These are phyloP conservation scores for Pythium rishiriense DNA, from an alignment of 352 stramenopile species.

Conservation along the genomic window DNA sequence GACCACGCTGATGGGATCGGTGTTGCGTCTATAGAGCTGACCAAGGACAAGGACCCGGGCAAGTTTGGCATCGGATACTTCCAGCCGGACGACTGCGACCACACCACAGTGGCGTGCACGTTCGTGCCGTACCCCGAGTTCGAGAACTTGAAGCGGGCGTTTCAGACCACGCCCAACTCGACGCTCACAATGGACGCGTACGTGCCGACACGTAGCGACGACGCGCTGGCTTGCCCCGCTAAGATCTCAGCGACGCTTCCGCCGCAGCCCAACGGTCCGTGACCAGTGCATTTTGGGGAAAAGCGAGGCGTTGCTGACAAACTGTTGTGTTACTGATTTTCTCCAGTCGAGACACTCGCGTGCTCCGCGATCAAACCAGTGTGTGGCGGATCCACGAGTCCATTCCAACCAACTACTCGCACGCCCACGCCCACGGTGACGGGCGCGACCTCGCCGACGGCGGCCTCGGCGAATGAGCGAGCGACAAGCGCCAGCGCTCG, in stretches of 20 bases:
- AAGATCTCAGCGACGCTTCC: slow-evolving; percentile 46
- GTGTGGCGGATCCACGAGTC: slow-evolving; percentile 30
- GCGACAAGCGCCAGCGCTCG: background rate
- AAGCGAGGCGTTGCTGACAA: background rate
- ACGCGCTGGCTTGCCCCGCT: slow-evolving; percentile 41
- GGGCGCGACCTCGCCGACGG: background rate
- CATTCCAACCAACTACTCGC: background rate
- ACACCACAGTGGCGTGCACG: slow-evolving; percentile 43
- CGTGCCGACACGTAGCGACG: slow-evolving; percentile 33
- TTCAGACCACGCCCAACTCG: slow-evolving; percentile 47
- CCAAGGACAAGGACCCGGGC: slow-evolving; percentile 46
- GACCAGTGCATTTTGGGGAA: background rate
- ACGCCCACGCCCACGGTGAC: background rate
- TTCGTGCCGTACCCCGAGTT: slow-evolving; percentile 64
- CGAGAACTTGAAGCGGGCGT: slow-evolving; percentile 49
- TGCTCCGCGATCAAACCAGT: slow-evolving; percentile 44
- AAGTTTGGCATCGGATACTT: slow-evolving; percentile 74
- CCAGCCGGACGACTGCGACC: slow-evolving; percentile 56
- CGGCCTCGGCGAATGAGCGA: background rate
- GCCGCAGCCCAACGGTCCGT: slow-evolving; percentile 34
- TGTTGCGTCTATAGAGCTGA: slow-evolving; percentile 32
- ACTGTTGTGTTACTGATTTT: background rate
- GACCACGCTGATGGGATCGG: background rate
- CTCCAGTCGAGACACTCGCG: slow-evolving; percentile 27
- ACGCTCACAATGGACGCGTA: slow-evolving; percentile 45